phyloP scores from a whole-genome alignment of 2,329 filamentous ascomycete species.

The Monilinia vaccinii-corymbosi region DNA sequence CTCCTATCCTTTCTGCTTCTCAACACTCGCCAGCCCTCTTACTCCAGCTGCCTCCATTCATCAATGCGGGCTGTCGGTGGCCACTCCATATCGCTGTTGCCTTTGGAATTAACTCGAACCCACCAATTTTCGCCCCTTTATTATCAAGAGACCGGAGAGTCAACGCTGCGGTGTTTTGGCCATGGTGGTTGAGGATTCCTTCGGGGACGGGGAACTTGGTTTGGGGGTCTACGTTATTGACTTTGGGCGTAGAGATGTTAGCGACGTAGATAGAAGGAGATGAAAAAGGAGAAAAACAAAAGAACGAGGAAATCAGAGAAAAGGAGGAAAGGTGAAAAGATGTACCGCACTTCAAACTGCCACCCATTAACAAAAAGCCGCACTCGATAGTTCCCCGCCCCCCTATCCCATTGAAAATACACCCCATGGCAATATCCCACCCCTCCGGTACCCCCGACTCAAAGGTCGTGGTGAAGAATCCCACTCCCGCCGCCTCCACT shows the following conservation, averaged over 20 bases:
- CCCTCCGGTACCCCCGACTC: conserved; percentile 43
- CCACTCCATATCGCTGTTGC: background rate
- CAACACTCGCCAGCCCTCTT: background rate
- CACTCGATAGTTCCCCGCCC: conserved; percentile 42
- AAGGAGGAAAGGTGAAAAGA: background rate
- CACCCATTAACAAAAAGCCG: conserved; percentile 68
- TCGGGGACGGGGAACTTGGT: conserved; percentile 62
- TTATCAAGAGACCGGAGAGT: conserved; percentile 51
- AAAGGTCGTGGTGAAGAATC: conserved; percentile 49
- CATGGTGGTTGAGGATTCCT: conserved; percentile 61
- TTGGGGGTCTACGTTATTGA: conserved; percentile 65
- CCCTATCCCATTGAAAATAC: conserved; percentile 43
- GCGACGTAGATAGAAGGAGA: background rate
- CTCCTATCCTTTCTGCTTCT: no score
- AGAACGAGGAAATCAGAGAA: background rate
- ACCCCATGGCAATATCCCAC: conserved; percentile 53
- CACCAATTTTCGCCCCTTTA: conserved; percentile 16
- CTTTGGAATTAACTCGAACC: background rate
- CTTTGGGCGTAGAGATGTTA: background rate
- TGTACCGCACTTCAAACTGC: conserved; percentile 55
- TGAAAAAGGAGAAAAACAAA: background rate
- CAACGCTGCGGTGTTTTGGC: conserved; percentile 60
- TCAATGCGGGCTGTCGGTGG: background rate
- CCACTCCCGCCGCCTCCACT: conserved; percentile 41
- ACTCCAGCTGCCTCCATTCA: conserved; percentile 23